phyloP scores from a whole-genome alignment of 768 basidiomycete species.

The Naganishia vaughanmartiniae region DNA sequence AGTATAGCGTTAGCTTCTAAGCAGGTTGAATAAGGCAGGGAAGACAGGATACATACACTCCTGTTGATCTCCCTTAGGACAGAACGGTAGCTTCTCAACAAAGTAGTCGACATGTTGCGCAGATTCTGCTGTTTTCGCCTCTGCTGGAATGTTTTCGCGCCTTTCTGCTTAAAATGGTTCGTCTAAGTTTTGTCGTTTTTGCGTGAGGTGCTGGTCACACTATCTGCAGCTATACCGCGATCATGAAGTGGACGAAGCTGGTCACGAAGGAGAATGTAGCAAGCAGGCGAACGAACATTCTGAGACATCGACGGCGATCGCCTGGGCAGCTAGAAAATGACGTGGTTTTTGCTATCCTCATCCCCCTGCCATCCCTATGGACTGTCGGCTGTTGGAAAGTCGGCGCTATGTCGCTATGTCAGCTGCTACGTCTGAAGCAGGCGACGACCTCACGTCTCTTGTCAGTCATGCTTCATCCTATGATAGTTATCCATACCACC shows the following conservation, averaged over 20 bases:
- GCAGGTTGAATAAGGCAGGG: not conserved
- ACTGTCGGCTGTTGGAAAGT: no score
- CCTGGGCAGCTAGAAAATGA: slow-evolving; percentile 2
- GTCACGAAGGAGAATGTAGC: not conserved
- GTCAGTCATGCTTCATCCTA: not conserved
- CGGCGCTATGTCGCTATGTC: no score
- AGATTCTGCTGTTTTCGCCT: not conserved
- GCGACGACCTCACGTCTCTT: not conserved
- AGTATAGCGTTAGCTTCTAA: no score
- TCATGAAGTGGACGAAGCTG: not conserved
- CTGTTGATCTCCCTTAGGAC: slow-evolving; percentile 27
- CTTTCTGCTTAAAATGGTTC: not conserved
- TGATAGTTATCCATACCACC: not conserved
- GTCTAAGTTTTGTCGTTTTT: not conserved
- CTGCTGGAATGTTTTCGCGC: not conserved
- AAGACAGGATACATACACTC: slow-evolving; percentile 16
- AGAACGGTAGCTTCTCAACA: slow-evolving; percentile 27
- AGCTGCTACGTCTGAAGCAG: not conserved
- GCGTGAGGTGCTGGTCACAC: not conserved
- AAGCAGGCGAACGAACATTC: not conserved
- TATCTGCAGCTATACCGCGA: not conserved
- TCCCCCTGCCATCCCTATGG: no score
- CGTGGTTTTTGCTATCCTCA: no score
- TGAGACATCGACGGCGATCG: slow-evolving; percentile 25
- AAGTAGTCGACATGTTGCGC: slow-evolving; percentile 13